These are phyloP conservation scores for Cystofilobasidium bisporidii DNA, from an alignment of 768 basidiomycete species.

Conservation along the genomic window DNA sequence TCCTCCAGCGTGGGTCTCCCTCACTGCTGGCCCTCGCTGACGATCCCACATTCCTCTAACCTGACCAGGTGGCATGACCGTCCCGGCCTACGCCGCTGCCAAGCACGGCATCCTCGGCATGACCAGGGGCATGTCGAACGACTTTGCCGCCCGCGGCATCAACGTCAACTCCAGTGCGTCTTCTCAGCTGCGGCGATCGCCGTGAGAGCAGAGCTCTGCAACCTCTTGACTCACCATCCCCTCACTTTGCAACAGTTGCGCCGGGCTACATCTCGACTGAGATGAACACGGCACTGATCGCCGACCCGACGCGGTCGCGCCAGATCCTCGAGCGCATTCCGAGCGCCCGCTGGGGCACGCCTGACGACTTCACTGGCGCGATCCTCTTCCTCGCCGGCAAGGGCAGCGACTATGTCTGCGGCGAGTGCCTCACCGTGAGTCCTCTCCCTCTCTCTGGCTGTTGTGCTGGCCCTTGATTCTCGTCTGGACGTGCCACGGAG, in stretches of 20 bases:
- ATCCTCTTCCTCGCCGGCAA: constrained; percentile 59
- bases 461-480: no score
- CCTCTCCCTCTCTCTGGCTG: neutral
- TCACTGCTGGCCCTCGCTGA: neutral
- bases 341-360: constrained; percentile 60
- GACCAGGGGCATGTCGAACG: constrained; percentile 83
- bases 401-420: constrained; percentile 63
- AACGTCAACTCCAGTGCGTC: constrained; percentile 54
- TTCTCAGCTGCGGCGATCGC: constrained; percentile 2
- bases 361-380: constrained; percentile 64
- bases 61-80: constrained; percentile 50
- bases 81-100: constrained; percentile 85
- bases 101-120: constrained; percentile 60
- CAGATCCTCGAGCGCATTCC: constrained; percentile 70
- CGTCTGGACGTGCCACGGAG: no score
- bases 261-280: constrained; percentile 57
- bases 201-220: neutral
- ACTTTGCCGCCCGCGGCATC: constrained; percentile 80
- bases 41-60: neutral
- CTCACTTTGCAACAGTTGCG: constrained; percentile 2
- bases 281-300: constrained; percentile 59
- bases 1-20: neutral
- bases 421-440: constrained; percentile 54
- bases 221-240: neutral
- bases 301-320: constrained; percentile 55